phyloP scores from a whole-genome alignment of 2,329 filamentous ascomycete genomes.

The Blumeria graminis region DNA sequence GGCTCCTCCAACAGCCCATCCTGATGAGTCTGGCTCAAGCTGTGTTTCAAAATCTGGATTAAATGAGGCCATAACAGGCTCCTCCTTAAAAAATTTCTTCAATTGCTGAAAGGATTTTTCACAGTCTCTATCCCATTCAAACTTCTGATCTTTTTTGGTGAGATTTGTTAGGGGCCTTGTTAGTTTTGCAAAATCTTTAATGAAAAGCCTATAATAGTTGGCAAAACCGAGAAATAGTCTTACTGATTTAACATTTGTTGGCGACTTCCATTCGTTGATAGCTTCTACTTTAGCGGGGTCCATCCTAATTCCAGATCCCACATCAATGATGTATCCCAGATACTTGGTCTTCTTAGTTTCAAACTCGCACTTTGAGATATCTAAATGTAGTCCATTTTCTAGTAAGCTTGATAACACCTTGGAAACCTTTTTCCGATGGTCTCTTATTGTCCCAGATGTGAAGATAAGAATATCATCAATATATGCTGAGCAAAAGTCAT shows the following conservation, averaged over 20 bases:
- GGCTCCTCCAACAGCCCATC: neutral
- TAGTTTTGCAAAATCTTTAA: neutral
- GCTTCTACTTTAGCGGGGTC: neutral
- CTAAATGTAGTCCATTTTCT: neutral
- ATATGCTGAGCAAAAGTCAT: no score
- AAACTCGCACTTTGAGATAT: neutral
- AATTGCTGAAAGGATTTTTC: neutral
- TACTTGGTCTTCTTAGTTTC: neutral
- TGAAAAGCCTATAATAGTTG: neutral
- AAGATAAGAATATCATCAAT: no score
- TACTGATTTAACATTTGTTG: neutral
- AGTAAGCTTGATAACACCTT: no score
- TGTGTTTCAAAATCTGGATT: neutral
- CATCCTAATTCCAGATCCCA: neutral
- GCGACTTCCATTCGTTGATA: neutral
- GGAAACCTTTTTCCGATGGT: no score
- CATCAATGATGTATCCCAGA: neutral
- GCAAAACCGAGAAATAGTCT: neutral
- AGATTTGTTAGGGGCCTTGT: neutral
- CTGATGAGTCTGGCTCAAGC: neutral
- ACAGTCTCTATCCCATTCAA: neutral
- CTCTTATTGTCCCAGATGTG: no score
- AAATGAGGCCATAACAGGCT: neutral
- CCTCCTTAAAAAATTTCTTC: neutral
- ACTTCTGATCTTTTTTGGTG: neutral